A percentile compares a stretch with the other conserved stretches of the same genome.
Evolutionary conservation across 2,329 filamentous ascomycete genomes (phyloP).

Genomic region (Colletotrichum sp.): DNA sequence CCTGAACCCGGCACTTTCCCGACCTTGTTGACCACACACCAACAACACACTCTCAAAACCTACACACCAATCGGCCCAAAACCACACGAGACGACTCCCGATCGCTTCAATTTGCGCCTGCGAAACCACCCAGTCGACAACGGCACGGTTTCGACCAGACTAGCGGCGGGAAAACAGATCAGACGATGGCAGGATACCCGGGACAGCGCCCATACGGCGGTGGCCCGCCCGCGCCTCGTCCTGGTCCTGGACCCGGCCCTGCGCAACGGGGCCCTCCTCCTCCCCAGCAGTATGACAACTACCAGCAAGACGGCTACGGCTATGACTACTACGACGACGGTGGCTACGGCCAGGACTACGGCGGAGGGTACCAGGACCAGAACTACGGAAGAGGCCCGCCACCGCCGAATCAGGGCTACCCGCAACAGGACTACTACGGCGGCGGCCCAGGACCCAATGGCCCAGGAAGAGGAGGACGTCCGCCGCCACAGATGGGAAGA

Average conservation of each 20-base stretch:
- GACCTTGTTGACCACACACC: background rate
- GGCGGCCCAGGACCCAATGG: constrained; percentile 38
- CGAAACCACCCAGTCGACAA: background rate
- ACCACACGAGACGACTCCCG: background rate
- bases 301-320: constrained; percentile 47
- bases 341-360: constrained; percentile 41
- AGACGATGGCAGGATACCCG: constrained; percentile 36
- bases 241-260: constrained; percentile 29
- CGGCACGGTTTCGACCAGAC: background rate
- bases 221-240: constrained; percentile 44
- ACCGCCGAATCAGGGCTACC: constrained; percentile 42
- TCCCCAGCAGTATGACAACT: constrained; percentile 48
- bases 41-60: background rate
- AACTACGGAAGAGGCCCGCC: constrained; percentile 47
- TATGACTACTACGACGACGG: constrained; percentile 50
- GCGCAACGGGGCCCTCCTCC: constrained; percentile 35
- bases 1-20: background rate
- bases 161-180: background rate
- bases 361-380: constrained; percentile 47
- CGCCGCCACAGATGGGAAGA: constrained; percentile 47
- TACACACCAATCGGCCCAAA: background rate
- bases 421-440: constrained; percentile 50
- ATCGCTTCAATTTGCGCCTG: background rate
- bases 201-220: constrained; percentile 54
- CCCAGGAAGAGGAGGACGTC: constrained; percentile 44